Evolutionary conservation across 345 rosid genomes (phyloP), one percentile per base, ranked within the genome.

Genomic region (Populus ilicifolia): DNA sequence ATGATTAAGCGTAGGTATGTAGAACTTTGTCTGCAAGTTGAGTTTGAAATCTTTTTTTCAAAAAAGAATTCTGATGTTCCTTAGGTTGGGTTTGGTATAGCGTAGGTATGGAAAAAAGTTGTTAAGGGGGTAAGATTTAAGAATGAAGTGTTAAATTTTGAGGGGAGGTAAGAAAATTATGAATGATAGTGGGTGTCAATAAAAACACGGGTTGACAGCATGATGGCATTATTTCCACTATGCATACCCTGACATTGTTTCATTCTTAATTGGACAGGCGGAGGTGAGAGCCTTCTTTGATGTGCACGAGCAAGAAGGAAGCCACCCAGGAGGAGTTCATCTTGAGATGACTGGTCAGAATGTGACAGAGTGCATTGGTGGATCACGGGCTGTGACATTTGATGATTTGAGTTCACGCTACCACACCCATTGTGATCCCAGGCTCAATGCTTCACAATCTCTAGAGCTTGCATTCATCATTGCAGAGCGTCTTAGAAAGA

Each of bases 331-430:
- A 27, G 83, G 83, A 39, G 83, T 80, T 75, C 83, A 80, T 71
- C 76, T 80, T 2, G 83, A 80, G 77, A 80, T 80, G 83, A 80
- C 83, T 1, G 83, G 83, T 17, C 83, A 80, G 79, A 80, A 80
- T 67, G 83, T 80, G 48, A 80, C 83, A 33, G 83, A 80, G 69
- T 80, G 83, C 78, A 76, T 80, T 13, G 83, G 83, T 29, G 83
- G 83, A 61, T 80, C 83, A 66, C 79, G 73, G 14, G 66, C 83
- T 1, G 83, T 80, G 77, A 80, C 83, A 5, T 80, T 80, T 8
- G 83, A 80, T 71, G 83, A 80, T 77, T 67, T 80, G 80, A 56
- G 79, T 33, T 80, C 79, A 9, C 83, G 79, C 46, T 80, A 80
- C 74, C 83, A 80, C 48, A 80, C 83, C 16, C 83, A 80, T 38